These are phyloP conservation scores for Brasenia schreberi DNA, from an alignment of 164 flowering plant genomes.

Conservation along the genomic window DNA sequence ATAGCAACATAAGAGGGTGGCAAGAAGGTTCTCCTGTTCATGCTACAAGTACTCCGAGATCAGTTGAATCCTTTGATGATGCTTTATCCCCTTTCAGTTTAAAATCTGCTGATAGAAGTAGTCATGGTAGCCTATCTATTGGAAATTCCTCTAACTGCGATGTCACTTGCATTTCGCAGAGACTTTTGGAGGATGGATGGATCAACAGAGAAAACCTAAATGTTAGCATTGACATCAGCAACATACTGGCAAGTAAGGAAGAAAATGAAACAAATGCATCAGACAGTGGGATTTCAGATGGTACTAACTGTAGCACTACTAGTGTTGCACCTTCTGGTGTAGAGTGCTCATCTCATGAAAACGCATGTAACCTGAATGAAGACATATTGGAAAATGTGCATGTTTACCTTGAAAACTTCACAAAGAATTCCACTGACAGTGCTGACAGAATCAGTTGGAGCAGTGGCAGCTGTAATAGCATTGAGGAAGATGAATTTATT, in stretches of 20 bases:
- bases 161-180: constrained; percentile 10
- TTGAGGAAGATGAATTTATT: constrained; percentile 6
- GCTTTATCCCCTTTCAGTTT: neutral
- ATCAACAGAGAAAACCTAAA: neutral
- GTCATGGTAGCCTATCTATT: constrained; percentile 9
- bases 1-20: too few relatives aligned
- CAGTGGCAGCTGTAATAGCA: constrained; percentile 12
- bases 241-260: constrained; percentile 4
- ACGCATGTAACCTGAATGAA: neutral
- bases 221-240: neutral
- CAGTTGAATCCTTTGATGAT: neutral
- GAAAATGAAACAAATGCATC: constrained; percentile 1
- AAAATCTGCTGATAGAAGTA: constrained; percentile 4
- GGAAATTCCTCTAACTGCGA: constrained; percentile 7
- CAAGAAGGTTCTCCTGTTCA: too few relatives aligned
- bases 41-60: neutral
- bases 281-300: constrained; percentile 7
- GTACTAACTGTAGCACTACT: neutral
- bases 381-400: neutral
- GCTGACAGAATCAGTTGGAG: constrained; percentile 7
- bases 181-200: constrained; percentile 16
- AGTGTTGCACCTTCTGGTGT: constrained; percentile 4
- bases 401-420: constrained; percentile 5
- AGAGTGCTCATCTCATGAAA: constrained; percentile 3
- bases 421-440: neutral